Percentiles rank a stretch among this genome's conserved stretches.
phyloP scores from a whole-genome alignment of 2,329 filamentous ascomycete genomes.

The Akanthomyces lecanii region DNA sequence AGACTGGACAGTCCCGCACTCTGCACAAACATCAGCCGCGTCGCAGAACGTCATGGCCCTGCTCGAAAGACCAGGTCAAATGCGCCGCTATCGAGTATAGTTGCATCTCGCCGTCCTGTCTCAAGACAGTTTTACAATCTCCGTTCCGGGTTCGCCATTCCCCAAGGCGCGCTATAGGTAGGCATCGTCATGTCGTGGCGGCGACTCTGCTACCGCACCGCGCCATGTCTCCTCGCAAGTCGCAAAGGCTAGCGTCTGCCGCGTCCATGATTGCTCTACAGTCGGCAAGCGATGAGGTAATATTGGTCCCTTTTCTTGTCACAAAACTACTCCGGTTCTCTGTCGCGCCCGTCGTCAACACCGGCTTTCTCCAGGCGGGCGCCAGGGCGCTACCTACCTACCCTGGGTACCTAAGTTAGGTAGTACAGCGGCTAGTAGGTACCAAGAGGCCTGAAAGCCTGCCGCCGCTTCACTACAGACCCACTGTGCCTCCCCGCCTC shows the following conservation, averaged over 20 bases:
- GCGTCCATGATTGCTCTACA: neutral
- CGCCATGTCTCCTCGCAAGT: neutral
- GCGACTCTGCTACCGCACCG: neutral
- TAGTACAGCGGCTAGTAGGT: too few species aligned
- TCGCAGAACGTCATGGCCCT: neutral
- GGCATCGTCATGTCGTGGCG: neutral
- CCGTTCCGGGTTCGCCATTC: too few species aligned
- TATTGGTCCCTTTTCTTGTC: neutral
- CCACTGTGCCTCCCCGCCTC: neutral
- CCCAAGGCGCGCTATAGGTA: neutral
- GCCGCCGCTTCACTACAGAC: neutral
- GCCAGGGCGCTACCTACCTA: too few species aligned
- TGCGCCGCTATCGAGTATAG: neutral
- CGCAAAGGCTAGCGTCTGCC: neutral
- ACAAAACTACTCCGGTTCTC: neutral
- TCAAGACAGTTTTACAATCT: neutral
- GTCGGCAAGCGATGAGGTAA: neutral
- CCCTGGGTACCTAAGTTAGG: too few species aligned
- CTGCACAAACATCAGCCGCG: neutral
- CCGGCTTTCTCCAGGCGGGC: too few species aligned
- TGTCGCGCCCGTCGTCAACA: too few species aligned
- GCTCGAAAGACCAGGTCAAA: neutral
- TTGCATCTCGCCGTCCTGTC: neutral
- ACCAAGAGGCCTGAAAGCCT: too few species aligned
- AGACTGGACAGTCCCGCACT: neutral